Evolutionary conservation across 306 rosid genomes (phyloP), one percentile per base, ranked within the genome.

Genomic region (Gastrolobium bilobum): DNA sequence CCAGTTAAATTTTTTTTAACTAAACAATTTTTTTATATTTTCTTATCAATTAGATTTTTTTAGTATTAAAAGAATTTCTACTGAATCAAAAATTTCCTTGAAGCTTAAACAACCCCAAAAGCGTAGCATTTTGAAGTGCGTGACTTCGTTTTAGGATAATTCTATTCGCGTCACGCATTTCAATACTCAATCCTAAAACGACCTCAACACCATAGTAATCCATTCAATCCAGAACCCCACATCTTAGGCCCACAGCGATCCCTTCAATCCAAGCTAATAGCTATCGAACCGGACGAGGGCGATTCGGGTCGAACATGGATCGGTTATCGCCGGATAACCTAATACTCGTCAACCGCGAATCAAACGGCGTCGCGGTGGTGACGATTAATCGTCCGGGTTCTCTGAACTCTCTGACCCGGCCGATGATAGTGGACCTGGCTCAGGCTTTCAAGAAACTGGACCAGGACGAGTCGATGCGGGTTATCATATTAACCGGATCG

Each of bases 361-460:
- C 89, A 6, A 67, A 61, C 43, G 98, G 98, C 20, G 80, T 92
- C 75, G 99, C 97, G 0, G 38, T 75, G 54, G 76, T 92, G 0
- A 95, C 96, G 5, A 95, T 95, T 64, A 92, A 95, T 73, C 98
- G 99, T 0, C 97, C 99, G 10, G 85, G 73, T 62, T 88, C 95
- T 8, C 90, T 88, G 15, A 95, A 95, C 84, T 92, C 99, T 29
- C 81, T 95, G 10, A 92, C 99, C 38, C 83, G 66, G 42, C 3
- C 91, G 4, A 95, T 92, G 99, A 95, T 88, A 82, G 30, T 13
- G 59, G 99, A 92, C 79, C 76, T 95, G 59, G 97, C 99, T 10
- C 84, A 43, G 4, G 86, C 90, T 5, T 83, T 95, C 79, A 90
- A 93, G 91, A 68, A 75, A 52, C 80, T 92, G 40, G 90, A 76